Evolutionary conservation across 257 asterid genomes (phyloP).

Genomic region (Ehretia macrophylla): DNA sequence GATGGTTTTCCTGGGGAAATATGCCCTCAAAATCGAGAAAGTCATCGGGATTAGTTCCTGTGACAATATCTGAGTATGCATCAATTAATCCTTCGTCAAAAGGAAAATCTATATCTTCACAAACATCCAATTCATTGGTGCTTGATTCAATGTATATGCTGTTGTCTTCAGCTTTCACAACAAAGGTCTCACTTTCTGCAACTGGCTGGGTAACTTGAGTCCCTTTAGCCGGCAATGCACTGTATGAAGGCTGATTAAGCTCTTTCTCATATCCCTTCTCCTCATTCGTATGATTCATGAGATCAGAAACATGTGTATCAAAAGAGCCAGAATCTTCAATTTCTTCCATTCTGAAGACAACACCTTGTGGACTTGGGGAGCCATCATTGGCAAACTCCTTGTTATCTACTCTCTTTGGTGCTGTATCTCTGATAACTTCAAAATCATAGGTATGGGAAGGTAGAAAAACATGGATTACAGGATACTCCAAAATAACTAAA

Average conservation of each 20-base stretch:
- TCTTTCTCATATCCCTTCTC: conserved; percentile 14
- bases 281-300: conserved; percentile 22
- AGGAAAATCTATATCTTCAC: conserved; percentile 39
- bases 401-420: conserved; percentile 23
- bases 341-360: conserved; percentile 71
- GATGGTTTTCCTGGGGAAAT: conserved; percentile 14
- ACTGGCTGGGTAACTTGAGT: conserved; percentile 14
- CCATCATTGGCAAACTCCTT: conserved; percentile 28
- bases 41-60: conserved; percentile 25
- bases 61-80: conserved; percentile 27
- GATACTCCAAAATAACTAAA: conserved; percentile 65
- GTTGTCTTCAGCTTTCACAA: conserved; percentile 10
- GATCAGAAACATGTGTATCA: conserved; percentile 49
- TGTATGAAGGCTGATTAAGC: conserved; percentile 4
- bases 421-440: conserved; percentile 37
- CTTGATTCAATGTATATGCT: conserved; percentile 9
- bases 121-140: conserved; percentile 33
- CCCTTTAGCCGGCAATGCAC: conserved; percentile 14
- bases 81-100: conserved; percentile 37
- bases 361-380: conserved; percentile 42
- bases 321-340: conserved; percentile 38
- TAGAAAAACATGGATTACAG: conserved; percentile 66
- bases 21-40: conserved; percentile 39
- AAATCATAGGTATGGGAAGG: conserved; percentile 69
- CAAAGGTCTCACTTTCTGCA: conserved; percentile 1